phyloP scores from a whole-genome alignment of 495 filamentous ascomycete genomes.

The Usnea hakonensis region DNA sequence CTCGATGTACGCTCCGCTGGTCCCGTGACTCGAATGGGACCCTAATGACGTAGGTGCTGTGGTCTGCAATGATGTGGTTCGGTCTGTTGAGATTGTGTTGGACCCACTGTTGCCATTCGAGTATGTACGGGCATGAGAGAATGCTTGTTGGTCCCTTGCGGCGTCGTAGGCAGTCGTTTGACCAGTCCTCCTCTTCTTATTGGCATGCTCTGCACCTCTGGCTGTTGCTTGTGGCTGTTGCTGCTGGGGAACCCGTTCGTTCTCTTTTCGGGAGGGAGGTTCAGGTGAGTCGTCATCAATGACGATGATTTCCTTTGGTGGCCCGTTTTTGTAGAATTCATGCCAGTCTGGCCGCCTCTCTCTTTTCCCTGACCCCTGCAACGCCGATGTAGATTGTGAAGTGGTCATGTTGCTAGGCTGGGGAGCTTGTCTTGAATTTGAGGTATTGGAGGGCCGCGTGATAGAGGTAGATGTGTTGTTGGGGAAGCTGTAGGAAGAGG shows the following conservation, averaged over 20 bases:
- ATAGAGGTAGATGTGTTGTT: constrained; percentile 39
- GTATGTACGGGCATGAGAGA: constrained; percentile 64
- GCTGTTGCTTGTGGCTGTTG: constrained; percentile 23
- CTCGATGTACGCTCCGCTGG: constrained; percentile 47
- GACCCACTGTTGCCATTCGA: constrained; percentile 58
- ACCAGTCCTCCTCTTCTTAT: constrained; percentile 59
- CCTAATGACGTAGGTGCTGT: constrained; percentile 87
- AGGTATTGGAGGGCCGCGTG: constrained; percentile 22
- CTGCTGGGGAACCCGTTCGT: constrained; percentile 29
- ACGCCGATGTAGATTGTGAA: constrained; percentile 18
- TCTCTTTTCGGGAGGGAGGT: constrained; percentile 40
- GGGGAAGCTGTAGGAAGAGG: constrained; percentile 42
- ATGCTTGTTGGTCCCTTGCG: constrained; percentile 53
- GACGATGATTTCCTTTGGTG: constrained; percentile 89
- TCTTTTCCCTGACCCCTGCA: constrained; percentile 44
- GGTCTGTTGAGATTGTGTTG: constrained; percentile 71
- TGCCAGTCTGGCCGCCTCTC: constrained; percentile 74
- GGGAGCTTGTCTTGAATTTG: constrained; percentile 27
- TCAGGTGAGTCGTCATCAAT: constrained; percentile 85
- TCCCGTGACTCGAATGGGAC: constrained; percentile 61
- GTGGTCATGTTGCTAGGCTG: constrained; percentile 19
- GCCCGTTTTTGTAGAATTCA: constrained; percentile 85
- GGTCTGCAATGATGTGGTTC: constrained; percentile 78
- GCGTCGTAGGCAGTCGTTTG: constrained; percentile 57
- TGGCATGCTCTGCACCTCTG: constrained; percentile 41